Evolutionary conservation across 2,329 filamentous ascomycete species (phyloP).

Genomic region (Diaporthe humulicola): DNA sequence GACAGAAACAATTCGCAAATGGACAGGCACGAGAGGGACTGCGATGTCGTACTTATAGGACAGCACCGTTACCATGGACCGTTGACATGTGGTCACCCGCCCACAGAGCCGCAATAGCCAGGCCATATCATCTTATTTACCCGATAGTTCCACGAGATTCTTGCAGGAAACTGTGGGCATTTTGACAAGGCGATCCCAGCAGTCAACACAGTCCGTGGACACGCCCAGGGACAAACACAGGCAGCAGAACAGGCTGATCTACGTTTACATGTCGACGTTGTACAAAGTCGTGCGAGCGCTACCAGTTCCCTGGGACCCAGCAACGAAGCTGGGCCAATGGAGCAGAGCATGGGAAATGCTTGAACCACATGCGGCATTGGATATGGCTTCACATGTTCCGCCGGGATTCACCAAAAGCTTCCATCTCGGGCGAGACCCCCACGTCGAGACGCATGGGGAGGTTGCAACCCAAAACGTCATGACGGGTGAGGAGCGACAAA

Average conservation of each 20-base stretch:
- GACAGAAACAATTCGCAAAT: not conserved
- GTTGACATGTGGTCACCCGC: conserved; percentile 28
- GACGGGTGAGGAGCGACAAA: not conserved
- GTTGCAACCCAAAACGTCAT: conserved; percentile 1
- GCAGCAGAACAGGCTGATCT: conserved; percentile 23
- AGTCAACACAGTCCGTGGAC: not conserved
- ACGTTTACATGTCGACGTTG: conserved; percentile 8
- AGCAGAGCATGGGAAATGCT: not conserved
- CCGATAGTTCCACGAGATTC: conserved; percentile 34
- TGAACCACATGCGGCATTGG: not conserved
- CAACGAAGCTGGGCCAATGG: not conserved
- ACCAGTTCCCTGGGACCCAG: not conserved
- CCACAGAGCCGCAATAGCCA: conserved; percentile 12
- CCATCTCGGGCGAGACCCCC: not conserved
- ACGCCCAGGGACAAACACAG: not conserved
- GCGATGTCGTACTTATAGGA: conserved; percentile 30
- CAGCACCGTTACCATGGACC: not conserved
- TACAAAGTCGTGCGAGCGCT: not conserved
- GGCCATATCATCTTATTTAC: conserved; percentile 32
- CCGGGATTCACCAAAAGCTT: not conserved
- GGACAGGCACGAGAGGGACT: not conserved
- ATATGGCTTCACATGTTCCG: conserved; percentile 11
- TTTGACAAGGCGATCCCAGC: conserved; percentile 31
- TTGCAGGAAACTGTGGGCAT: conserved; percentile 34
- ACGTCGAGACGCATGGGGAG: not conserved